Conservation (phyloP, 2,329 filamentous ascomycete genomes). For the Venturia oleaginea region DNA sequence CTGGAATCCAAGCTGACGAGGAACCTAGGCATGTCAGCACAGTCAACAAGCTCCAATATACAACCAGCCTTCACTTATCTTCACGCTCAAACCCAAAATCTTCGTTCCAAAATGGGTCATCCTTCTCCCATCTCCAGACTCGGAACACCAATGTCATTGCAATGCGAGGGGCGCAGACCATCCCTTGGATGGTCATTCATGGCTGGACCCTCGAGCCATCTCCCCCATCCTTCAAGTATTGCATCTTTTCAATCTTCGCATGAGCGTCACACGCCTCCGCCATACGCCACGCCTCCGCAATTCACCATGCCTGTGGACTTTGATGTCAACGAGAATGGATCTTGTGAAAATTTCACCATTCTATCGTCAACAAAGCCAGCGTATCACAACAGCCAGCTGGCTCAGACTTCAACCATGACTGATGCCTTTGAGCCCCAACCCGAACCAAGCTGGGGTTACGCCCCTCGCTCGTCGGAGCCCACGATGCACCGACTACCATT, state of each 20-base stretch:
- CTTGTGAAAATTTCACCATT: not conserved
- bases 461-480: not conserved
- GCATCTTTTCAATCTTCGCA: not conserved
- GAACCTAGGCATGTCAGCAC: not conserved
- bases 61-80: not conserved
- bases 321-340: not conserved
- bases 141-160: constrained; percentile 4
- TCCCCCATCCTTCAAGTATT: constrained; percentile 2
- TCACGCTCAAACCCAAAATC: not conserved
- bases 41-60: not conserved
- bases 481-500: not conserved
- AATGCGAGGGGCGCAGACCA: not conserved
- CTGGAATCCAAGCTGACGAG: not conserved
- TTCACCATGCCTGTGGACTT: not conserved
- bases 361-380: not conserved
- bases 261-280: not conserved
- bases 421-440: not conserved
- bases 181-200: constrained; percentile 4
- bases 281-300: not conserved
- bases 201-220: not conserved
- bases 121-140: not conserved
- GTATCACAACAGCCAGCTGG: not conserved
- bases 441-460: not conserved
- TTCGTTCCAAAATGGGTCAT: constrained; percentile 1
- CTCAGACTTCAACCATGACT: not conserved